Evolutionary conservation across 306 rosid species (phyloP), one percentile per base, ranked within the genome.

Genomic region (Medicago lupulina): DNA sequence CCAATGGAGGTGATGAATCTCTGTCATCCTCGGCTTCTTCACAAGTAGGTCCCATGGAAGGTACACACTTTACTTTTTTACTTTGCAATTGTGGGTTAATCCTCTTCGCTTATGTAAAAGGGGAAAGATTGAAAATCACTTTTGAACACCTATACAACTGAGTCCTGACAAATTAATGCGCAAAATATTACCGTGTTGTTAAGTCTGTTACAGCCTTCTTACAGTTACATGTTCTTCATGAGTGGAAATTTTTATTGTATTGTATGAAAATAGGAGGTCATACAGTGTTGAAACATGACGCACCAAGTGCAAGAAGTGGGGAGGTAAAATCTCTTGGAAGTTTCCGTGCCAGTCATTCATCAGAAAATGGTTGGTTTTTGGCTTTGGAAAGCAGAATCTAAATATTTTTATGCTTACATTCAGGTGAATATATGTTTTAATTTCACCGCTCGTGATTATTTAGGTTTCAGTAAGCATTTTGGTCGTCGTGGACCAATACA

Each of bases 401-500:
- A 40, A 23, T 19, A n/a, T 40, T 31, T 77, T n/a, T 41, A 53
- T 61, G 13, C 41, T 54, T 34, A 25, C 59, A 67, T 38, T 55
- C 36, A 21, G 70, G 36, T 49, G n/a, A 12, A 46, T 57, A 15
- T 34, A 12, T 67, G 11, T 23, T 7, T 71, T 18, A 78, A 54
- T 61, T 64, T 25, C 62, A 58, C 15, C 81, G 71, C 41, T 55
- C 62, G 1, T 44, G 47, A 67, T 11, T 50, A 39, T 80, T 70
- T 76, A 91, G 93, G 96, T 70, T 86, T 81, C 65, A 79, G 50
- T 77, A 88, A 83, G 72, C 88, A 79, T 89, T 80, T 82, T 77
- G 86, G 88, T 79, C 93, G 88, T 28, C 89, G 81, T 14, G 87
- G 93, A 83, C 74, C 86, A 79, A 65, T 80, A 15, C 83, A 84